A percentile compares a stretch with the other conserved stretches of the same genome.
Conservation (phyloP, 2,329 filamentous ascomycete species). For the Paracoccidioides brasiliensis region DNA sequence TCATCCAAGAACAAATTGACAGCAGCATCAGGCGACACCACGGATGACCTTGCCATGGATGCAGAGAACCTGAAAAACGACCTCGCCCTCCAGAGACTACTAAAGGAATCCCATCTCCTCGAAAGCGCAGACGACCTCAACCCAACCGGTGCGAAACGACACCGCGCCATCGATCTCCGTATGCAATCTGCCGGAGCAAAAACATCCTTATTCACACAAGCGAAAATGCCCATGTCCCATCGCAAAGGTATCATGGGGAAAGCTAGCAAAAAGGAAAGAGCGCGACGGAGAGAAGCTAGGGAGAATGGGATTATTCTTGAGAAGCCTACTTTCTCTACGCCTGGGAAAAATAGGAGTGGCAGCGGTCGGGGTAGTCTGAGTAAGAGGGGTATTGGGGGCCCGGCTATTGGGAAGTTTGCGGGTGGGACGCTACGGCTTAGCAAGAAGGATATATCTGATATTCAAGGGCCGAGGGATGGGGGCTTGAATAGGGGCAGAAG, state of each 20-base stretch:
- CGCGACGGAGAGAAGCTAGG: conserved; percentile 61
- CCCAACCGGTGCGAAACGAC: conserved; percentile 57
- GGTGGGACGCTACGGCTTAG: conserved; percentile 69
- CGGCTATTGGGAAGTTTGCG: conserved; percentile 65
- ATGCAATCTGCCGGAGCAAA: conserved; percentile 72
- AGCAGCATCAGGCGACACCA: conserved; percentile 44
- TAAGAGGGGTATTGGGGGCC: conserved; percentile 56
- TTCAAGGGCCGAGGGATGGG: conserved; percentile 42
- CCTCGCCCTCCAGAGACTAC: conserved; percentile 76
- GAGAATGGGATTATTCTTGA: conserved; percentile 90
- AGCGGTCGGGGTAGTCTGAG: conserved; percentile 26
- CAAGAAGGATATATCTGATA: conserved; percentile 59
- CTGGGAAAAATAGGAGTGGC: conserved; percentile 19
- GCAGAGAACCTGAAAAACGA: conserved; percentile 68
- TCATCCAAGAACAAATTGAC: conserved; percentile 19
- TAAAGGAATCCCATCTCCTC: conserved; percentile 83
- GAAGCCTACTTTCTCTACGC: conserved; percentile 26
- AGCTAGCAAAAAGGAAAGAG: conserved; percentile 50
- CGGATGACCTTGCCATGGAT: conserved; percentile 50
- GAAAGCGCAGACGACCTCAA: conserved; percentile 81
- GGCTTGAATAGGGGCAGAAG: conserved; percentile 15
- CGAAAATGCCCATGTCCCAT: conserved; percentile 79
- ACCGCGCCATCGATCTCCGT: conserved; percentile 72
- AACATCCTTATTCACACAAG: conserved; percentile 58
- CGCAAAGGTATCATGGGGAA: conserved; percentile 72